These are phyloP conservation scores for Trematosphaeria pertusa DNA, from an alignment of 2,329 filamentous ascomycete genomes.

Conservation along the genomic window DNA sequence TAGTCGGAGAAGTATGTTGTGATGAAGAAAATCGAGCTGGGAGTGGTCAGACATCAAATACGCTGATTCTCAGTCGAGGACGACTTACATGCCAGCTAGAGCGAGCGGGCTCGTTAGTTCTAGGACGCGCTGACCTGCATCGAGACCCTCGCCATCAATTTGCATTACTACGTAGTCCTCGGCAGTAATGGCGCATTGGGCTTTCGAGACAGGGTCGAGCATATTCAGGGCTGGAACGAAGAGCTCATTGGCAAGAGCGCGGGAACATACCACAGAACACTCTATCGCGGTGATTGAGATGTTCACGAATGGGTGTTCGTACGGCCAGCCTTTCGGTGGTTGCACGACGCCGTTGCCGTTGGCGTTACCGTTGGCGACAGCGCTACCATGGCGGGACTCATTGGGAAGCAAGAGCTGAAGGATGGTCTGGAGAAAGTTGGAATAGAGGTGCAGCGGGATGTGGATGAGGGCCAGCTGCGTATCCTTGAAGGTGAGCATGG, in stretches of 20 bases:
- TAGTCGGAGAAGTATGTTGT: conserved; percentile 98
- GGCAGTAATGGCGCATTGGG: conserved; percentile 72
- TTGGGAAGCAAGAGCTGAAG: conserved; percentile 81
- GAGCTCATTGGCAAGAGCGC: conserved; percentile 73
- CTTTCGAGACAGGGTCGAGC: conserved; percentile 59
- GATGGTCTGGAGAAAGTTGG: conserved; percentile 83
- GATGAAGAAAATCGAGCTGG: conserved; percentile 92
- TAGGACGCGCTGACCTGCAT: conserved; percentile 88
- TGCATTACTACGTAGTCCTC: conserved; percentile 90
- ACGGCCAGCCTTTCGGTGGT: conserved; percentile 53
- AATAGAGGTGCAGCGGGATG: conserved; percentile 80
- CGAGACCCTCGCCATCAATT: conserved; percentile 86
- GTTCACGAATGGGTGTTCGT: conserved; percentile 83
- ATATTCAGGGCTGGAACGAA: conserved; percentile 74
- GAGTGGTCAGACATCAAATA: conserved; percentile 12
- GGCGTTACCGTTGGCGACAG: too few species aligned
- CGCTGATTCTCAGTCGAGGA: not conserved
- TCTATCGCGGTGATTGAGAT: conserved; percentile 91
- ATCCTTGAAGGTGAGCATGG: conserved; percentile 66
- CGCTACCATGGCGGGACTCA: conserved; percentile 41
- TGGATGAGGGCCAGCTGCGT: conserved; percentile 88
- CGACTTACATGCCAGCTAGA: conserved; percentile 78
- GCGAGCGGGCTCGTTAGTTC: conserved; percentile 91
- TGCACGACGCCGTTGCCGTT: conserved; percentile 42
- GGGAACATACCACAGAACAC: conserved; percentile 89